Base-by-base conservation (phyloP, 805 yeast genomes). In the Yamadazyma philogaea region DNA sequence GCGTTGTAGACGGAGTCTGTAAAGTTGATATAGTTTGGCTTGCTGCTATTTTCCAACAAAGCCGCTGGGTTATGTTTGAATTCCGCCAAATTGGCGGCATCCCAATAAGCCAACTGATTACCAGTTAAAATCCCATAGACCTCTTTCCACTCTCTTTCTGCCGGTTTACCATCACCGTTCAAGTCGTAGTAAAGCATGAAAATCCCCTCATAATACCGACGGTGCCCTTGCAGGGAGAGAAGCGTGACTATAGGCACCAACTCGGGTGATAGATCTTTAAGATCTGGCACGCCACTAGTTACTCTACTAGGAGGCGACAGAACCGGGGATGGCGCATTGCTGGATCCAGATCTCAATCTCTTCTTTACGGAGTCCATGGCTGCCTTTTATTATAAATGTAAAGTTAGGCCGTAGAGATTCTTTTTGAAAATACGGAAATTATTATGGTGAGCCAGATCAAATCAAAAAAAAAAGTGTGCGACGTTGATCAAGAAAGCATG, bases 51-150 rank as follows among this genome's bases (percentile, higher is more conserved):
- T 39, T 71, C 75, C 49, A 77, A 70, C 42, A 80, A 63, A 19
- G 75, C 74, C 18, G 73, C 76, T 18, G 81, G 82, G 30, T 44
- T 48, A 42, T 75, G 66, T 43, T 70, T 67, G 48, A 74, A 74
- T 46, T 70, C 72, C 11, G 82, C 79, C 44, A 86, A 59, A 44
- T 74, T 74, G 31, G 79, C 80, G 2, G 88, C 87, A 58, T 89
- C 89, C 97, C 98, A 93, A 48, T 87, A 78, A 0, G 97, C 95
- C 47, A 93, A 68, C 55, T 91, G 96, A 45, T 87, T 87, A 16
- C 99, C 99, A 3, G 87, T 80, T 32, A 93, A 69, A 12, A 87
- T 87, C 34, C 96, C 98, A 60, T 86, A 93, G 18, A 90, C 96
- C 64, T 93, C 96, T 42, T 76, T 74, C 99, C 99, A 93, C 54